Evolutionary conservation across 768 basidiomycete species (phyloP).

Genomic region (Sistotremastrum niveocremeum): DNA sequence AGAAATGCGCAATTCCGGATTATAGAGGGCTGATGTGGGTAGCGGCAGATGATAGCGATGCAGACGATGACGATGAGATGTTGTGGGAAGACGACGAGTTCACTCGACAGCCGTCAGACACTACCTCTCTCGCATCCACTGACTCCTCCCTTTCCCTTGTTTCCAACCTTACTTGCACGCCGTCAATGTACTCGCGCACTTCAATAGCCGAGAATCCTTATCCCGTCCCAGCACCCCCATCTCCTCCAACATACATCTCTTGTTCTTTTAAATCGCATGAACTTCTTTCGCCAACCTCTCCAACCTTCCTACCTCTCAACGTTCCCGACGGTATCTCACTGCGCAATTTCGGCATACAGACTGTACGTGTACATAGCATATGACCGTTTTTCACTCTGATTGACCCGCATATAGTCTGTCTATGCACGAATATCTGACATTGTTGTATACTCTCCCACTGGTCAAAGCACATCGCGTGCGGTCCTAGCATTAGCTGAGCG

Average conservation of each 20-base stretch:
- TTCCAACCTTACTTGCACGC: conserved; percentile 5
- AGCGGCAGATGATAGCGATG: conserved; percentile 55
- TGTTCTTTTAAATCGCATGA: conserved; percentile 22
- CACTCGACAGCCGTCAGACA: conserved; percentile 8
- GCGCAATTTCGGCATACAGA: conserved; percentile 82
- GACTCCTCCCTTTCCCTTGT: conserved; percentile 6
- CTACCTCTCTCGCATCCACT: conserved; percentile 6
- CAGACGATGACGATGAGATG: conserved; percentile 14
- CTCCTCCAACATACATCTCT: conserved; percentile 12
- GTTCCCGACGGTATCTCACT: conserved; percentile 76
- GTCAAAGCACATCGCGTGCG: conserved; percentile 33
- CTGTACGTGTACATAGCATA: conserved; percentile 36
- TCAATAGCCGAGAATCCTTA: conserved; percentile 9
- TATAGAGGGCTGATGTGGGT: conserved; percentile 80
- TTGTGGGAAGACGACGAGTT: conserved; percentile 19
- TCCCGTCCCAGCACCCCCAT: conserved; percentile 6
- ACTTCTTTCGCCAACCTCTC: conserved; percentile 21
- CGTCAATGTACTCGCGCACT: conserved; percentile 7
- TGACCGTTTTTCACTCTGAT: conserved; percentile 3
- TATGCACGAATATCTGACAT: conserved; percentile 85
- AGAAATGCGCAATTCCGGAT: conserved; percentile 18
- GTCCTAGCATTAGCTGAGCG: conserved; percentile 49
- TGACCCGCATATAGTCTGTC: conserved; percentile 39
- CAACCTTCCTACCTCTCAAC: conserved; percentile 55
- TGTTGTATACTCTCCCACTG: conserved; percentile 71